These are phyloP conservation scores for Aspergillus sp. DNA, from an alignment of 2,329 filamentous ascomycete species.

Conservation along the genomic window DNA sequence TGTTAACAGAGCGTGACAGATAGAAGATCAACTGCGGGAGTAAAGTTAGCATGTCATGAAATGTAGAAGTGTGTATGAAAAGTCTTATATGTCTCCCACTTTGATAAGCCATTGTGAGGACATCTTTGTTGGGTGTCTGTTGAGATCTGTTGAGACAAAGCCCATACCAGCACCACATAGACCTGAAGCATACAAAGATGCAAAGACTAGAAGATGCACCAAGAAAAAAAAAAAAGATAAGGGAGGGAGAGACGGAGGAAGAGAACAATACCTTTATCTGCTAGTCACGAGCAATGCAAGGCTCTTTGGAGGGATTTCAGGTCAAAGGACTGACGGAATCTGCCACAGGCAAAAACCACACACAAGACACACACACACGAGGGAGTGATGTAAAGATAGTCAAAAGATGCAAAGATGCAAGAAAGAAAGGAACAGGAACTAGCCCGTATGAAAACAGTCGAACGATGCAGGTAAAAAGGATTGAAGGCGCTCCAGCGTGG, in stretches of 20 bases:
- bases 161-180: not conserved
- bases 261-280: conserved; percentile 22
- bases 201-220: not conserved
- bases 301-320: conserved; percentile 3
- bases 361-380: conserved; percentile 6
- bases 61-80: not conserved
- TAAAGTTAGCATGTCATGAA: not conserved
- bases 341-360: conserved; percentile 27
- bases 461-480: conserved; percentile 14
- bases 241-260: not conserved
- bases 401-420: conserved; percentile 15
- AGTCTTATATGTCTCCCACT: too few species aligned
- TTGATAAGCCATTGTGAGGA: not conserved
- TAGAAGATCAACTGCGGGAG: conserved; percentile 9
- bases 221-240: not conserved
- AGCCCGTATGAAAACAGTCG: conserved; percentile 24
- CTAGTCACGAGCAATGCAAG: conserved; percentile 2
- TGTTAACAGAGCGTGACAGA: conserved; percentile 8
- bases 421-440: conserved; percentile 29
- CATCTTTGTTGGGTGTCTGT: not conserved
- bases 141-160: not conserved
- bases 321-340: conserved; percentile 20
- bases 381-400: not conserved
- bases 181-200: not conserved
- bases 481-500: conserved; percentile 19